Percentiles rank a stretch among this genome's conserved stretches.
phyloP scores from a whole-genome alignment of 495 filamentous ascomycete species.

The Penicillium argentinense region DNA sequence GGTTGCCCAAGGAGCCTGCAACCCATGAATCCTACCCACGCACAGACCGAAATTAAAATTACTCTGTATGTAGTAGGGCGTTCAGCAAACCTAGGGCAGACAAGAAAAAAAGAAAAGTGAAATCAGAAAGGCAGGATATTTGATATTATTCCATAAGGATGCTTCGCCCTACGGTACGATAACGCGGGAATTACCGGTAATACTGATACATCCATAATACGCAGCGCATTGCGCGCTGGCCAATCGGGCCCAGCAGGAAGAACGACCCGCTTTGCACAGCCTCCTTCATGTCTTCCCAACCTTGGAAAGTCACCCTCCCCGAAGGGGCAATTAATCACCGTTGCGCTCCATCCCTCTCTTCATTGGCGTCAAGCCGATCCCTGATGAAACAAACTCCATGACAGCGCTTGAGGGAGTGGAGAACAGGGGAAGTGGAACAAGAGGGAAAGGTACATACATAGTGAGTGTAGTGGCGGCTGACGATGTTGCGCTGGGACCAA shows the following conservation, averaged over 20 bases:
- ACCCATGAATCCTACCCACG: conserved; percentile 2
- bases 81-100: too few species aligned
- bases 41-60: too few species aligned
- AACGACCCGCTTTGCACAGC: conserved; percentile 33
- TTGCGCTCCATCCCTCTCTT: conserved; percentile 8
- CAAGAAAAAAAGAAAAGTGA: neutral
- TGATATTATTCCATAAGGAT: too few species aligned
- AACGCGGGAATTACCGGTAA: conserved; percentile 12
- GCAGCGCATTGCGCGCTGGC: neutral
- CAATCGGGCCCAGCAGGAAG: conserved; percentile 27
- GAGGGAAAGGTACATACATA: neutral
- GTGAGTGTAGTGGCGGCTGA: conserved; percentile 9
- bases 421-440: conserved; percentile 2
- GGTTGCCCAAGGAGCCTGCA: neutral
- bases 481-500: conserved; percentile 9
- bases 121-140: neutral
- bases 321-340: conserved; percentile 20
- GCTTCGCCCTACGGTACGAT: neutral
- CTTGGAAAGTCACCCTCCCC: conserved; percentile 22
- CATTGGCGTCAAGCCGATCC: conserved; percentile 26
- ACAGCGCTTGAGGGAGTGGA: too few species aligned
- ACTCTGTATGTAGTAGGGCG: too few species aligned
- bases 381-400: conserved; percentile 16
- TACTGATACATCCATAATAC: conserved; percentile 13
- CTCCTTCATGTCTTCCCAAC: conserved; percentile 27